These are phyloP conservation scores for Penicillium cataractarum DNA, from an alignment of 495 filamentous ascomycete genomes.

Conservation along the genomic window DNA sequence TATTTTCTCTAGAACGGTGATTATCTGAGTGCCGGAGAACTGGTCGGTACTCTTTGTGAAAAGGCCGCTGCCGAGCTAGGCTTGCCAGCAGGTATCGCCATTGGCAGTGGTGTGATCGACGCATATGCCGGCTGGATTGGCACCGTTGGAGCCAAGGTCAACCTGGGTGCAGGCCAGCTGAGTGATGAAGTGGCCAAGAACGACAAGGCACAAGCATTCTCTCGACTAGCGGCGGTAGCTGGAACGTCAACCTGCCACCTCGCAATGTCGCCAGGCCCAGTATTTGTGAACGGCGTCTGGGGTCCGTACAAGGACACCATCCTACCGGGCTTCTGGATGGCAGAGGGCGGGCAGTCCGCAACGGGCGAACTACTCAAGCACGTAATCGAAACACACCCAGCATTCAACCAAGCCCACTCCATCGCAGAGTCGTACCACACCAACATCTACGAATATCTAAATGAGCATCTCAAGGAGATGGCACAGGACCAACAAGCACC, in stretches of 20 bases:
- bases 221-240: constrained; percentile 90
- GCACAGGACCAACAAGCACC: constrained; percentile 67
- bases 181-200: constrained; percentile 65
- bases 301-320: constrained; percentile 94
- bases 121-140: constrained; percentile 99
- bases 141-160: constrained; percentile 93
- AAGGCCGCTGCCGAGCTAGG: constrained; percentile 83
- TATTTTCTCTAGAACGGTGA: constrained; percentile 70
- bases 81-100: constrained; percentile 82
- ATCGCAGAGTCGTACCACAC: constrained; percentile 75
- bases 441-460: constrained; percentile 93
- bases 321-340: constrained; percentile 89
- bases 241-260: constrained; percentile 97
- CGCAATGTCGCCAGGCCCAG: constrained; percentile 87
- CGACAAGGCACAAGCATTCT: constrained; percentile 88
- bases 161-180: constrained; percentile 63
- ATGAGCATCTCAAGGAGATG: constrained; percentile 82
- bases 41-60: constrained; percentile 81
- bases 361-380: constrained; percentile 94
- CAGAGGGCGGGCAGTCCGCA: constrained; percentile 93
- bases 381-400: constrained; percentile 90
- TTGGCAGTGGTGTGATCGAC: constrained; percentile 96
- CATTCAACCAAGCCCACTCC: constrained; percentile 74
- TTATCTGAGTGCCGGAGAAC: constrained; percentile 87
- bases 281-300: constrained; percentile 95